These are phyloP conservation scores for Pichia californica DNA, from an alignment of 805 yeast species.

Conservation along the genomic window DNA sequence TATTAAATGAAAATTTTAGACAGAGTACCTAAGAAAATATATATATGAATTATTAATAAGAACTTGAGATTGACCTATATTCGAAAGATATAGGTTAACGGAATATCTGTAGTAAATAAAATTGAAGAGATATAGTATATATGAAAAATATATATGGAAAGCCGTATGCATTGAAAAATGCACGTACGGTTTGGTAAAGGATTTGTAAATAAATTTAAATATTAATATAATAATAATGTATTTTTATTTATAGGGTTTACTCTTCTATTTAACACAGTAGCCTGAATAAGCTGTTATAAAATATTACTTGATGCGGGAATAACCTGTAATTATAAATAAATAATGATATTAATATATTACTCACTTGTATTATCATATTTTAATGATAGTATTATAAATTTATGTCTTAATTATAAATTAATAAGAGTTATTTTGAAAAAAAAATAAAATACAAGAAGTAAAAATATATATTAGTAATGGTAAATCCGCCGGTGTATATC, in stretches of 20 bases:
- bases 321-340: too few relatives aligned
- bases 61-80: constrained; percentile 1
- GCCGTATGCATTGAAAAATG: constrained; percentile 5
- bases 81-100: constrained; percentile 1
- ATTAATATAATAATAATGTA: neutral
- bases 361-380: too few relatives aligned
- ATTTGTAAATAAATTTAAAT: neutral
- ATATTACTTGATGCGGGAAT: too few relatives aligned
- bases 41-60: constrained; percentile 3
- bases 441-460: too few relatives aligned
- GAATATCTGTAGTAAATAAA: neutral
- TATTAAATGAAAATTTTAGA: neutral
- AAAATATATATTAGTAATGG: too few relatives aligned
- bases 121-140: neutral
- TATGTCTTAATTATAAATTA: too few relatives aligned
- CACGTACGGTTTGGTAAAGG: constrained; percentile 2
- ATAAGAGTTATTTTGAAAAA: too few relatives aligned
- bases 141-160: neutral
- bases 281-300: too few relatives aligned
- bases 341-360: too few relatives aligned
- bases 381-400: too few relatives aligned
- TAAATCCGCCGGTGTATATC: too few relatives aligned
- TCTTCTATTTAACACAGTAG: constrained; percentile 4
- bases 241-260: neutral
- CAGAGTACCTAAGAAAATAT: constrained; percentile 3